Conservation (phyloP, 208 protist genomes). For the Leishmania amazonensis region DNA sequence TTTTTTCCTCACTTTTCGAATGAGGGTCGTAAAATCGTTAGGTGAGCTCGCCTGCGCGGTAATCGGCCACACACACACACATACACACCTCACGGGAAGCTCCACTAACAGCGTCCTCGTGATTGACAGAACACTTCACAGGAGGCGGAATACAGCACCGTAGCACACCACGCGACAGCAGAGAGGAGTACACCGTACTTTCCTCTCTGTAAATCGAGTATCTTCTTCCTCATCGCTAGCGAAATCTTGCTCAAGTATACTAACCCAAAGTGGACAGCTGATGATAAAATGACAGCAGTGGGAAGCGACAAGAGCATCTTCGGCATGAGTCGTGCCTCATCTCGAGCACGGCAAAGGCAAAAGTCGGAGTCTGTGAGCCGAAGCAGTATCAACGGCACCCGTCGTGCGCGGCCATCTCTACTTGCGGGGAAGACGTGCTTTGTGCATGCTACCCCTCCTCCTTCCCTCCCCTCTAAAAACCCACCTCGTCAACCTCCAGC, state of each 20-base stretch:
- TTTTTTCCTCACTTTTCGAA: neutral
- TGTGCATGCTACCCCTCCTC: neutral
- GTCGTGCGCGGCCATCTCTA: neutral
- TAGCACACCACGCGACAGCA: neutral
- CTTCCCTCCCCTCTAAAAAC: neutral
- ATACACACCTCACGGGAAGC: neutral
- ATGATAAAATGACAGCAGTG: constrained; percentile 9
- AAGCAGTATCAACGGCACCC: neutral
- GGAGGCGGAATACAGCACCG: neutral
- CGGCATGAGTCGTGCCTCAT: neutral
- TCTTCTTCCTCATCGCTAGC: neutral
- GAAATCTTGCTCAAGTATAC: constrained; percentile 34
- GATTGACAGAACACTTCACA: neutral
- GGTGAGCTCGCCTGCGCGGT: neutral
- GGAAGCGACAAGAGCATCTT: constrained; percentile 43
- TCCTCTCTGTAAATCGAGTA: neutral
- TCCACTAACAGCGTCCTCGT: neutral
- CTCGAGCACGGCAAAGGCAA: neutral
- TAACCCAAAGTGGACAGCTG: constrained; percentile 30
- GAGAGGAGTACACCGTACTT: neutral
- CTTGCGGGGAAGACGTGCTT: neutral
- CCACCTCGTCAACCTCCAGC: neutral
- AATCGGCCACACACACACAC: neutral
- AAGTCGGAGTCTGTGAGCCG: neutral
- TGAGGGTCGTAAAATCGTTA: neutral